Evolutionary conservation across 345 rosid genomes (phyloP).

Genomic region (Arabis hirsuta): DNA sequence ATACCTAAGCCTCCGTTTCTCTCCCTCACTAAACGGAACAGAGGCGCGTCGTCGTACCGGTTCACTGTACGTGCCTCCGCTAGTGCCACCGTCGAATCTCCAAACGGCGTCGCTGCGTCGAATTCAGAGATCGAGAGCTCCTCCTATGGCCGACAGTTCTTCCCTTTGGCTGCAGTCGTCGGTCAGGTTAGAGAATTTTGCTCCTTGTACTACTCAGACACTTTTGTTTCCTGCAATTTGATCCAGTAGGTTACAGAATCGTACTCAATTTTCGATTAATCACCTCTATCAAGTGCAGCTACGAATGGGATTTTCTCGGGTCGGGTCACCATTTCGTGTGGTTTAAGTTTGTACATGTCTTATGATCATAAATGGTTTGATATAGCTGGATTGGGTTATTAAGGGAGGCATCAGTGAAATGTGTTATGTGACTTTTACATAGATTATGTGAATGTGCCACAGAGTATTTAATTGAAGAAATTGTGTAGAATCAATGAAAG

Average conservation of each 20-base stretch:
- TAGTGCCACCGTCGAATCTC: conserved; percentile 45
- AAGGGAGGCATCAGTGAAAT: too few relatives aligned
- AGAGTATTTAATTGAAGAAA: too few relatives aligned
- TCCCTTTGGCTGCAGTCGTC: conserved; percentile 93
- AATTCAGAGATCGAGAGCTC: conserved; percentile 39
- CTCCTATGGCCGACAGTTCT: conserved; percentile 73
- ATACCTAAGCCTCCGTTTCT: conserved; percentile 30
- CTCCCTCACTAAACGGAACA: conserved; percentile 41
- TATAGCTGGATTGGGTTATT: neutral
- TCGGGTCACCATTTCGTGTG: too few relatives aligned
- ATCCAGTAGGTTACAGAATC: neutral
- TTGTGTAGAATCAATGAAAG: too few relatives aligned
- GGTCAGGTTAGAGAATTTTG: conserved; percentile 66
- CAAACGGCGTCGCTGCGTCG: conserved; percentile 57
- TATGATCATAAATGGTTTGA: neutral
- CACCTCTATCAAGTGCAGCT: neutral
- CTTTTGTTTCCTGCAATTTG: conserved; percentile 15
- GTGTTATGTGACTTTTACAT: too few relatives aligned
- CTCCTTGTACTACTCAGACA: neutral
- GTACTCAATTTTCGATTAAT: neutral
- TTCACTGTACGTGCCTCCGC: conserved; percentile 45
- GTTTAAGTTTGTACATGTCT: too few relatives aligned
- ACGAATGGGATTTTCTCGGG: neutral
- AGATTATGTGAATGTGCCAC: too few relatives aligned
- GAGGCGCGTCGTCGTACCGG: conserved; percentile 11